Evolutionary conservation across 192 early-diverging fungal genomes (phyloP).

Genomic region (Coemansia sp.): DNA sequence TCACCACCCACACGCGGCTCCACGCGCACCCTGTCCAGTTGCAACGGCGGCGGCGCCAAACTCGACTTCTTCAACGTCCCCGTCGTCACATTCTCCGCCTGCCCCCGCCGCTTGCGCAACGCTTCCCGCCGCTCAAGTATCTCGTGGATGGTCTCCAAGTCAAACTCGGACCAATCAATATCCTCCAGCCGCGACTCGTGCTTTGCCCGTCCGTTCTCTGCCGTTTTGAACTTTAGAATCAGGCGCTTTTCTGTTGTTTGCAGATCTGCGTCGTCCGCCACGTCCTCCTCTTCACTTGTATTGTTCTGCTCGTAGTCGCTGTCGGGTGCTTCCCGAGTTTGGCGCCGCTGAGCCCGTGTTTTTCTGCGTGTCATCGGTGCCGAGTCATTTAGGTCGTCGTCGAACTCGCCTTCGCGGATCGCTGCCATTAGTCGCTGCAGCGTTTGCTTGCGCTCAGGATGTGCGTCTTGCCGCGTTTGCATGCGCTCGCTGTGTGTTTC

Average conservation of each 20-base stretch:
- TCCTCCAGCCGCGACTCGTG: conserved; percentile 27
- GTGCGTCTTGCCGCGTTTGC: conserved; percentile 38
- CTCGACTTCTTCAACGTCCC: conserved; percentile 49
- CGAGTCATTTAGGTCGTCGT: conserved; percentile 15
- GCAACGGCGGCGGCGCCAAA: conserved; percentile 42
- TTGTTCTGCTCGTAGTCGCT: conserved; percentile 30
- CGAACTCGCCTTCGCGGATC: conserved; percentile 34
- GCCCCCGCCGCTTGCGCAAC: conserved; percentile 21
- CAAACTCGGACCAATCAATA: conserved; percentile 55
- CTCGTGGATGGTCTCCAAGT: conserved; percentile 39
- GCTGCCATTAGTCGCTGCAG: conserved; percentile 41
- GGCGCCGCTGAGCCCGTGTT: conserved; percentile 8
- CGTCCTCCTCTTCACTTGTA: conserved; percentile 11
- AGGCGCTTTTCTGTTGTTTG: conserved; percentile 31
- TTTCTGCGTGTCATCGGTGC: neutral
- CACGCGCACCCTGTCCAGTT: conserved; percentile 6
- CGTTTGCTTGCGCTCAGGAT: conserved; percentile 26
- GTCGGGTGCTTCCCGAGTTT: conserved; percentile 12
- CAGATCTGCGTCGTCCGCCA: conserved; percentile 9
- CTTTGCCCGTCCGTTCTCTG: neutral
- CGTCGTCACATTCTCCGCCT: conserved; percentile 12
- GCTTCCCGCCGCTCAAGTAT: conserved; percentile 46
- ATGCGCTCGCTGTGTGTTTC: conserved; percentile 21
- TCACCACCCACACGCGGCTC: conserved; percentile 1
- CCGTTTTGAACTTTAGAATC: conserved; percentile 39